Base-by-base conservation (phyloP, 1,284 basidiomycete species). In the Ustilago crameri region DNA sequence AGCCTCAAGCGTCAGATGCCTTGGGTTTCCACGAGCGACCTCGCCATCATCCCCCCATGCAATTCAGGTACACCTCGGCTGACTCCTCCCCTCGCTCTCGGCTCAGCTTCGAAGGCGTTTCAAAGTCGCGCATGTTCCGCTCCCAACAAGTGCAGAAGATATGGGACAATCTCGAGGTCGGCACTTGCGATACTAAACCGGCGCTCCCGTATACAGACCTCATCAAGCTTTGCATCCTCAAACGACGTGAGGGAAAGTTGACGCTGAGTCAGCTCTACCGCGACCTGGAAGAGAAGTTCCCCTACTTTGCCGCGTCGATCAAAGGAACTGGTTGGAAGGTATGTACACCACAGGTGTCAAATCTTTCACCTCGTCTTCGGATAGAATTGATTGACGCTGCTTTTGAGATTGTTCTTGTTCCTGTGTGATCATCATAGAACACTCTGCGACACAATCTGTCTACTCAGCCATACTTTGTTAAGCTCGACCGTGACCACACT, bases 171-270 rank as follows among this genome's bases (percentile, higher is more conserved):
- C 35, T 73, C 5, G 58, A 62, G 5, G 17, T 55, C 23, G 70
- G 70, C 37, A 47, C 4, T 9, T 24, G 32, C 22, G 42, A 47
- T 30, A 38, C 27, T 0, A 52, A 60, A 0, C 70, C 70, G 8
- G 45, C 48, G 8, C 56, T 60, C 42, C 47, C 60, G 1, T 73
- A 73, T n/a, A 64, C 60, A 5, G 70, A 73, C 22, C 60, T 73
- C 46, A 68, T 73, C 64, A 73, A 73, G 50, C 53, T 73, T 5
- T 67, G 64, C 56, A 73, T 73, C 30, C 60, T 73, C 51, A 67
- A 64, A 26, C 55, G 55, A 2, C 50, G 32, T 15, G 60, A 68
- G 23, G 56, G 53, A 12, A 67, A 67, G 43, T 51, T 73, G 2
- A 73, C 70, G 0, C 49, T 73, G 35, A 63, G 41, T n/a, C 53